Evolutionary conservation across 371 early-diverging fungal genomes (phyloP), one percentile per base, ranked within the genome.

Genomic region (Mortierella sp.): DNA sequence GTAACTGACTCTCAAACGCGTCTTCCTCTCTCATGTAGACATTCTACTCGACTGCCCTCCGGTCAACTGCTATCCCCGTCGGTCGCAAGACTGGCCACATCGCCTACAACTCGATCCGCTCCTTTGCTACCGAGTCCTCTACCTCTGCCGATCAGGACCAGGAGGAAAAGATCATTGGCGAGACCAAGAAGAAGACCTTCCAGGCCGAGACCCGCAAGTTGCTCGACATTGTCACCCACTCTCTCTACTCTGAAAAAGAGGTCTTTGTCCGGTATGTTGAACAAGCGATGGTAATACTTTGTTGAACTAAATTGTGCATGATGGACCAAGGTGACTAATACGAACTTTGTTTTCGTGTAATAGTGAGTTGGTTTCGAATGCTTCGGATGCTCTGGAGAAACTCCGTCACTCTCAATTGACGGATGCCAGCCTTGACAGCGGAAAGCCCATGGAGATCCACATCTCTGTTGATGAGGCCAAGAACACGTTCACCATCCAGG

Each of bases 331-430:
- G 34, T 40, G 10, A 8, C 61, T 61, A 61, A 61, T 26, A 40
- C 9, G 14, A 14, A 8, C 29, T 37, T 26, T 40, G 29, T 24
- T 50, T 16, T 63, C 24, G 11, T 19, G 22, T 14, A 43, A 90
- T 71, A 92, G 99, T 72, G 99, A 99, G 86, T 89, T 99, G 64
- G 93, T 99, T 31, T 98, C 98, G 13, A 99, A 99, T 83, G 96
- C 98, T 29, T 94, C 97, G n/a, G 99, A 99, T 91, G 99, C 99
- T 16, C 87, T 97, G 52, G 99, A 99, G 88, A 99, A 99, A 89
- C 91, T 99, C 70, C 94, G 97, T 45, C 95, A 95, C 85, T 77
- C 88, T 29, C 94, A 95, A 61, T 77, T 95, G 26, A 91, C 91
- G 13, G 80, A 81, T 48, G 66, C 84, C 2, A 89, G 88, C 10